phyloP scores from a whole-genome alignment of 2,329 filamentous ascomycete genomes.

The Phyllachora maydis region DNA sequence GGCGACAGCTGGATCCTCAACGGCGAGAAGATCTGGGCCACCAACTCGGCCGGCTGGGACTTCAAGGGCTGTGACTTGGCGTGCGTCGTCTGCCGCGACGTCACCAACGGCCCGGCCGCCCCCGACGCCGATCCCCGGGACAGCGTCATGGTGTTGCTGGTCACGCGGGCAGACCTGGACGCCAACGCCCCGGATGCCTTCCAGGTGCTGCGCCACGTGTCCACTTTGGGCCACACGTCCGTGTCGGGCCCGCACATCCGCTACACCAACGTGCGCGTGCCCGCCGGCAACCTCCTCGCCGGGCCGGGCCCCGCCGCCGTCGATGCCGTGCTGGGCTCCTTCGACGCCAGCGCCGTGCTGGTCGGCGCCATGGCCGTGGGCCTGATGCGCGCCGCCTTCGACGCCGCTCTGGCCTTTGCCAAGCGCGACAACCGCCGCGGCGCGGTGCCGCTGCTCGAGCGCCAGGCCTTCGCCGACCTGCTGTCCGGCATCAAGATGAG shows the following conservation, averaged over 20 bases:
- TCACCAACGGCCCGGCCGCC: slow-evolving; percentile 4
- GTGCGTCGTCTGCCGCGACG: slow-evolving; percentile 27
- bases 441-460: slow-evolving; percentile 19
- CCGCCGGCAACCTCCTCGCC: slow-evolving; percentile 21
- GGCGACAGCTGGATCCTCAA: slow-evolving; percentile 28
- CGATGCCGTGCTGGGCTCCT: slow-evolving; percentile 18
- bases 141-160: slow-evolving; percentile 22
- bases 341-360: slow-evolving; percentile 21
- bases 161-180: slow-evolving; percentile 24
- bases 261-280: slow-evolving; percentile 25
- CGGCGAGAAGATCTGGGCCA: slow-evolving; percentile 36
- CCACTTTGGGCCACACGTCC: slow-evolving; percentile 23
- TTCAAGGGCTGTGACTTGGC: slow-evolving; percentile 25
- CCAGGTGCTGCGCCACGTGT: slow-evolving; percentile 20
- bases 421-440: slow-evolving; percentile 23
- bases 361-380: slow-evolving; percentile 33
- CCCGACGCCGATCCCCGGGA: slow-evolving; percentile 7
- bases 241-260: slow-evolving; percentile 24
- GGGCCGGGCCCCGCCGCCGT: slow-evolving; percentile 18
- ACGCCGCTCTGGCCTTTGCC: slow-evolving; percentile 25
- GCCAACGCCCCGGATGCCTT: slow-evolving; percentile 20
- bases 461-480: slow-evolving; percentile 23
- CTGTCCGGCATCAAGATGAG: slow-evolving; percentile 29
- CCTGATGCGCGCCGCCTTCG: slow-evolving; percentile 30
- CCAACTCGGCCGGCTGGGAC: slow-evolving; percentile 32